Conservation (phyloP, 2,329 filamentous ascomycete species). For the Lachnellula subtilissima region DNA sequence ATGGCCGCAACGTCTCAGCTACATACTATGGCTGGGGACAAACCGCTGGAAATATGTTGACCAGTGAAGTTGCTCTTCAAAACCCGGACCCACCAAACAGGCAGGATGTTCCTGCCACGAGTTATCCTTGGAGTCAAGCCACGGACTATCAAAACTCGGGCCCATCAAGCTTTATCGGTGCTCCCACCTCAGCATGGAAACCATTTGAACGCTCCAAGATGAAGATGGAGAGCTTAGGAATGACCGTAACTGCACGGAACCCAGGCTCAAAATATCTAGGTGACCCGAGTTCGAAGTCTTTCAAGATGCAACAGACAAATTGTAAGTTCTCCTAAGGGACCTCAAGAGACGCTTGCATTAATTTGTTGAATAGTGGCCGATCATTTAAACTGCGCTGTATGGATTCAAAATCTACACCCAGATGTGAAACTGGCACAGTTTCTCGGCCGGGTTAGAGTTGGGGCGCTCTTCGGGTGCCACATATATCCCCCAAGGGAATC, state of each 20-base stretch:
- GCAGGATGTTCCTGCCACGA: too few species aligned
- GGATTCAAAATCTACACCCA: not conserved
- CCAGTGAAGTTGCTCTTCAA: too few species aligned
- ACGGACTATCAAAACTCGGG: too few species aligned
- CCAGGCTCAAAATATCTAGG: constrained; percentile 4
- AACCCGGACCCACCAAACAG: too few species aligned
- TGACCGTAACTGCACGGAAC: not conserved
- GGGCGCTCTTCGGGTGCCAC: not conserved
- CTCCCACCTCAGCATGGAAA: not conserved
- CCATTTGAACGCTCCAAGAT: constrained; percentile 4
- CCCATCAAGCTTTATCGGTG: too few species aligned
- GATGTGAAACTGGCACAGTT: not conserved
- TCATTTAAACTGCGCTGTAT: constrained; percentile 1
- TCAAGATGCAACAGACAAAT: not conserved
- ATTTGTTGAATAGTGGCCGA: not conserved
- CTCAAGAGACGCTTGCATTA: too few species aligned
- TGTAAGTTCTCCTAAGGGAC: too few species aligned
- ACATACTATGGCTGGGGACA: too few species aligned
- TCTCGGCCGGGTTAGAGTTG: not conserved
- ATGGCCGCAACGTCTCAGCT: too few species aligned
- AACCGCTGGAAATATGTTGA: too few species aligned
- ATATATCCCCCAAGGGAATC: not conserved
- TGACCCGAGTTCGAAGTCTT: not conserved
- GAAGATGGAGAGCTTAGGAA: constrained; percentile 1
- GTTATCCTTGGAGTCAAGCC: not conserved